Evolutionary conservation across 148 eudicot genomes (phyloP), one percentile per base, ranked within the genome.

Genomic region (Arctostaphylos glauca): DNA sequence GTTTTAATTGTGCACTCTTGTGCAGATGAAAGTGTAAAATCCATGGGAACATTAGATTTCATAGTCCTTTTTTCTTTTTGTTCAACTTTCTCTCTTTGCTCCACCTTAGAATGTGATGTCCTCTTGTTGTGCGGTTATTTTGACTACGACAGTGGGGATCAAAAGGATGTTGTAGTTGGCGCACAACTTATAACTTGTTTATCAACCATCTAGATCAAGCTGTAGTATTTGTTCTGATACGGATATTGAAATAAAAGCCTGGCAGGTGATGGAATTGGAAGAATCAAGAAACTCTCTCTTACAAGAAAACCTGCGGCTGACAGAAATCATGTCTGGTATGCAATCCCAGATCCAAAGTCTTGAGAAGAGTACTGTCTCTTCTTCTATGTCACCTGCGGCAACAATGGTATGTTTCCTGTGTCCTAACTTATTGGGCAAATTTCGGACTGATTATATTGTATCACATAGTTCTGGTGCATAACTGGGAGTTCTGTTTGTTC

Each of bases 241-340:
- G 87, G 82, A 88, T 49, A 88, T 87, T 87, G 82, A 90, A 92
- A 81, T 85, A 89, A 88, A 89, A 90, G 94, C 89, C 48, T 90
- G 87, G 89, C 98, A 95, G 98, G 98, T 95, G 83, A 66, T 85
- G 88, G 92, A 89, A 87, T 84, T 93, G 86, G 98, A 94, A 86
- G 91, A 88, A 84, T 88, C 89, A 62, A 87, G 81, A 84, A 86
- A 82, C 68, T 82, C 84, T 84, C 81, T 92, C 31, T 80, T 83
- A 48, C 88, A 88, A 83, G 95, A 95, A 84, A 94, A 91, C 58
- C 89, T 79, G 81, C 90, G 74, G 84, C 77, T 95, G 83, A 79
- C 53, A 83, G 93, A 89, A 80, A 88, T 60, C 44, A 74, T 92
- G 76, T 90, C 93, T 48, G 85, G 53, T 81, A 85, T 91, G 81